Evolutionary conservation across 768 basidiomycete species (phyloP), one percentile per base, ranked within the genome.

Genomic region (Mycena albidolilacea): DNA sequence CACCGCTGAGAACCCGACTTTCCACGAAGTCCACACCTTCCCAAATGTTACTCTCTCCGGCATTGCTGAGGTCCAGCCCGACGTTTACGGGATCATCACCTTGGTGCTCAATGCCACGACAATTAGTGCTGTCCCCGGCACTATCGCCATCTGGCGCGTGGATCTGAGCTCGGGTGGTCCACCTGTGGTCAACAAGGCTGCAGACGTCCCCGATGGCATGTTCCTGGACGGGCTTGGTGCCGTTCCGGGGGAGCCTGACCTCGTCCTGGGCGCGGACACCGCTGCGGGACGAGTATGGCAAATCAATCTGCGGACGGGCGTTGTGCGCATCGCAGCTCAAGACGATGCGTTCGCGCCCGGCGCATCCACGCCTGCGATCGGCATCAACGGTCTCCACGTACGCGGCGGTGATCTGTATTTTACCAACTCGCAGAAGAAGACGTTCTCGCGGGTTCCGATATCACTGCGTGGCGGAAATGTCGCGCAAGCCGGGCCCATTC

Each of bases 301-400:
- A 63, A 69, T 69, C 48, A 69, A 69, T 55, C 37, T 63, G 46
- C 67, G 37, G 58, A 68, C 67, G n/a, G 67, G 67, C 37, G 67
- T 39, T 52, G 39, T 57, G 48, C 68, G 61, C 59, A 43, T 69
- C 59, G 68, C 67, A 38, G 39, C 50, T 30, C 58, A 69, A 61
- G 67, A 52, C 67, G 58, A 48, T 38, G 43, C 67, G 46, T 48
- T 69, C n/a, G 59, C 67, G 48, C 58, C 67, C 46, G 67, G 37
- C 44, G 39, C 43, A 39, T 30, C 67, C 67, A 48, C 43, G n/a
- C 44, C 67, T 41, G 44, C 67, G 35, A 35, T 48, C 67, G 67
- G 67, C 35, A 68, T 68, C 44, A 68, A 68, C 67, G 59, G 67
- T 46, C 67, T 69, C 58, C 58, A 69, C 46, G 48, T 69, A 23